Base-by-base conservation (phyloP, 306 rosid species). In the Hippophae tibetana region DNA sequence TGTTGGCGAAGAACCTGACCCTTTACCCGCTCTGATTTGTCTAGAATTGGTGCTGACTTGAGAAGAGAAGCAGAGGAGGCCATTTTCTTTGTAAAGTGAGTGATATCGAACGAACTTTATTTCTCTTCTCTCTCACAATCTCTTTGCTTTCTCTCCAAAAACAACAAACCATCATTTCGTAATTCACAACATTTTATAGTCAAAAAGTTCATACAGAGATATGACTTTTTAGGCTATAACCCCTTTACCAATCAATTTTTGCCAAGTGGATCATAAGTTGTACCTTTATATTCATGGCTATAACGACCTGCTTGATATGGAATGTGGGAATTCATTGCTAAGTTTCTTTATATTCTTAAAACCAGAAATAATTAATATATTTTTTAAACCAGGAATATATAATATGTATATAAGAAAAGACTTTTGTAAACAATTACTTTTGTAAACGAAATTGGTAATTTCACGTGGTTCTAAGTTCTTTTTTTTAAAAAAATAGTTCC, bases 21-120 rank as follows among this genome's bases (percentile, higher is more conserved):
- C 59, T 86, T 86, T 23, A 86, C 70, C 89, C 89, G 81, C 27
- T 86, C 95, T 56, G 82, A 81, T 71, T 85, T 89, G 72, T 89
- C 85, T 11, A 89, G 77, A 62, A 89, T 78, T 12, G 84, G 74
- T 40, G 89, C 80, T 57, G 95, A 74, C 58, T 86, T 89, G 65
- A 89, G 81, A 57, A 88, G 66, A 62, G 96, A 81, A 9, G 85
- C 92, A 8, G 86, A 86, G 5, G 89, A 18, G 1, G 23, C 86
- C 82, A 87, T 84, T 52, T 95, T 53, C 61, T 26, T 42, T 43
- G 11, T 18, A 18, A 18, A 18, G 23, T 18, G 23, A 18, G 23
- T 18, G 23, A 18, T 18, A 18, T 18, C 23, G 23, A 18, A 18
- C 23, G 23, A 18, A 18, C 23, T 18, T 18, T 18, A 18, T 18